Conservation (phyloP, 257 asterid genomes). For the Solanum pinnatisectum region DNA sequence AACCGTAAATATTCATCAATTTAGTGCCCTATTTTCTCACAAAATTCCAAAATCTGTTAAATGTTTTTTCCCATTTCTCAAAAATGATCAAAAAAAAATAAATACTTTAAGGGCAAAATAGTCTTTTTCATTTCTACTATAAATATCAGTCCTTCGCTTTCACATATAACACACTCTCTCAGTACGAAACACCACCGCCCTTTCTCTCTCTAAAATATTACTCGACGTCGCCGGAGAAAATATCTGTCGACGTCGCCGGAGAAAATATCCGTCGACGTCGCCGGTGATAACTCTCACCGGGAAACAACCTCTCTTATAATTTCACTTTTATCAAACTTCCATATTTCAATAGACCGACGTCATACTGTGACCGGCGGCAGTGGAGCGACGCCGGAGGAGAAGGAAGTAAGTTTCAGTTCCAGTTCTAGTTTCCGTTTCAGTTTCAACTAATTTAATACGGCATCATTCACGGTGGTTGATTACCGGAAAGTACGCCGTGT, state of each 20-base stretch:
- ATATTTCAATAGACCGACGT: neutral
- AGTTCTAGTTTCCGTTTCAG: neutral
- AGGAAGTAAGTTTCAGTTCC: neutral
- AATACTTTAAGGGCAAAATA: slow-evolving; percentile 20
- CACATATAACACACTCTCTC: slow-evolving; percentile 17
- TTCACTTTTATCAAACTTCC: neutral
- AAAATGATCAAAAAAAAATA: slow-evolving; percentile 42
- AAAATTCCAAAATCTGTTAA: slow-evolving; percentile 14
- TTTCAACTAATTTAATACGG: neutral
- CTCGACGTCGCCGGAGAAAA: slow-evolving; percentile 3
- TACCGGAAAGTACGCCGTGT: neutral
- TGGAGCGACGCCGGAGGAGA: neutral
- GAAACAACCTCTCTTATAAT: neutral
- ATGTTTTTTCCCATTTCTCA: slow-evolving; percentile 9
- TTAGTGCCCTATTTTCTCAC: neutral
- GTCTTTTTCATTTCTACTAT: slow-evolving; percentile 17
- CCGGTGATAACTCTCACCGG: neutral
- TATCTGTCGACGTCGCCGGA: neutral
- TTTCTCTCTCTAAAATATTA: neutral
- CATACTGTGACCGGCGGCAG: neutral
- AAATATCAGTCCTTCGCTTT: slow-evolving; percentile 40
- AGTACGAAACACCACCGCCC: slow-evolving; percentile 1
- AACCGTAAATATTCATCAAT: slow-evolving; percentile 3
- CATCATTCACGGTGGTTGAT: neutral
- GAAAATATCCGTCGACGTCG: neutral